Evolutionary conservation across 2,329 filamentous ascomycete genomes (phyloP).

Genomic region (Stachybotrys elegans): DNA sequence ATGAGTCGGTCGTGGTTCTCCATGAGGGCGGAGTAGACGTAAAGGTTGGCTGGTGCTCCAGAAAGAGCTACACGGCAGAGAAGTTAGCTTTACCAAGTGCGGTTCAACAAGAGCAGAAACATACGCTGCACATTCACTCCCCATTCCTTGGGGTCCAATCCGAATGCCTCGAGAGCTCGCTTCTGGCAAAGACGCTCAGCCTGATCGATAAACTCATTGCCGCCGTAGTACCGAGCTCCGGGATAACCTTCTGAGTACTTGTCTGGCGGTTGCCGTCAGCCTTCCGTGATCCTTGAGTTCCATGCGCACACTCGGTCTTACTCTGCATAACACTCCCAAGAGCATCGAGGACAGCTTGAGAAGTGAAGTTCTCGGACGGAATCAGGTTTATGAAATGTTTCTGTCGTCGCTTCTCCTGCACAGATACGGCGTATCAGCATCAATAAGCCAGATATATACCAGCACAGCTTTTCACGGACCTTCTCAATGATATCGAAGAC

Average conservation of each 20-base stretch:
- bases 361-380: conserved; percentile 93
- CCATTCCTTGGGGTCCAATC: conserved; percentile 80
- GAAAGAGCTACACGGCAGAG: conserved; percentile 60
- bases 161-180: conserved; percentile 82
- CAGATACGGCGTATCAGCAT: neutral
- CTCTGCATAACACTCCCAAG: conserved; percentile 94
- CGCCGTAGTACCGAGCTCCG: conserved; percentile 92
- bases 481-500: conserved; percentile 89
- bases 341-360: conserved; percentile 85
- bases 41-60: conserved; percentile 69
- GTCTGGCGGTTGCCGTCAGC: conserved; percentile 44
- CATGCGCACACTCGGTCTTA: conserved; percentile 41
- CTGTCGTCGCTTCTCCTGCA: conserved; percentile 87
- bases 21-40: conserved; percentile 93
- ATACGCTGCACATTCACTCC: conserved; percentile 91
- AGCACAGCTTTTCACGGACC: conserved; percentile 47
- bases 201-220: conserved; percentile 93
- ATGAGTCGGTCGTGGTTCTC: conserved; percentile 92
- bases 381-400: conserved; percentile 99
- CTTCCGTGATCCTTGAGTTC: conserved; percentile 4
- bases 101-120: conserved; percentile 18
- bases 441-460: too few relatives aligned
- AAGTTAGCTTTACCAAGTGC: conserved; percentile 3
- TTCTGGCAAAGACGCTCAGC: conserved; percentile 86
- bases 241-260: conserved; percentile 99